phyloP scores from a whole-genome alignment of 352 stramenopile genomes.

The Halophytophthora polymorphica region DNA sequence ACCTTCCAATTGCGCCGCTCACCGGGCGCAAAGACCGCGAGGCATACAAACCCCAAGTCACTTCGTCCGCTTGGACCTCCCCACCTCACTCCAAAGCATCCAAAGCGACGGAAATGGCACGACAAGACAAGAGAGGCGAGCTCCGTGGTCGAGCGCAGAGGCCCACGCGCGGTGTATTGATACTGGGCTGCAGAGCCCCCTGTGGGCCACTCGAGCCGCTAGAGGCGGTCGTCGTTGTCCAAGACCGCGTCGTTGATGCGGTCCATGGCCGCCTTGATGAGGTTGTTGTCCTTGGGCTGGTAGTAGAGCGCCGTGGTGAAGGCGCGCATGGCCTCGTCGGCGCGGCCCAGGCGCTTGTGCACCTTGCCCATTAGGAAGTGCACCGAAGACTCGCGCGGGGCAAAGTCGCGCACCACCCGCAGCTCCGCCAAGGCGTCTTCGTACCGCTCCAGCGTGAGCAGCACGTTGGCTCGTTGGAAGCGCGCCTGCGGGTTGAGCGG shows the following conservation, averaged over 20 bases:
- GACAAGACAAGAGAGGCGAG: neutral
- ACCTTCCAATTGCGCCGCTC: neutral
- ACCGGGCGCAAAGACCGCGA: neutral
- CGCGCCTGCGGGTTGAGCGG: constrained; percentile 91
- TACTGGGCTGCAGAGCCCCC: no score
- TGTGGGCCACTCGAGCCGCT: constrained; percentile 18
- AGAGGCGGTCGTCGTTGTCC: constrained; percentile 52
- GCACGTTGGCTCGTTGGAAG: constrained; percentile 94
- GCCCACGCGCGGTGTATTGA: neutral
- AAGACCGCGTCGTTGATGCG: constrained; percentile 76
- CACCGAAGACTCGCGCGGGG: constrained; percentile 94
- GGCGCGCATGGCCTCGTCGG: constrained; percentile 93
- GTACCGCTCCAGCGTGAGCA: constrained; percentile 90
- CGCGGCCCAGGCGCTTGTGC: constrained; percentile 76
- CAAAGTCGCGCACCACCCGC: constrained; percentile 89
- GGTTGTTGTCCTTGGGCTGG: constrained; percentile 96
- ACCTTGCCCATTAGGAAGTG: constrained; percentile 98
- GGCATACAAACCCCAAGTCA: neutral
- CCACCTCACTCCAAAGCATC: neutral
- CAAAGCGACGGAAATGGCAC: neutral
- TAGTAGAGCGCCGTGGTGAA: constrained; percentile 97
- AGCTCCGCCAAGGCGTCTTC: constrained; percentile 93
- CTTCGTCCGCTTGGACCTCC: neutral
- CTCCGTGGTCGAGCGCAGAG: neutral
- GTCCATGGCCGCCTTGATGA: constrained; percentile 96